phyloP scores from a whole-genome alignment of 345 rosid species.

The Eucalyptus melliodora region DNA sequence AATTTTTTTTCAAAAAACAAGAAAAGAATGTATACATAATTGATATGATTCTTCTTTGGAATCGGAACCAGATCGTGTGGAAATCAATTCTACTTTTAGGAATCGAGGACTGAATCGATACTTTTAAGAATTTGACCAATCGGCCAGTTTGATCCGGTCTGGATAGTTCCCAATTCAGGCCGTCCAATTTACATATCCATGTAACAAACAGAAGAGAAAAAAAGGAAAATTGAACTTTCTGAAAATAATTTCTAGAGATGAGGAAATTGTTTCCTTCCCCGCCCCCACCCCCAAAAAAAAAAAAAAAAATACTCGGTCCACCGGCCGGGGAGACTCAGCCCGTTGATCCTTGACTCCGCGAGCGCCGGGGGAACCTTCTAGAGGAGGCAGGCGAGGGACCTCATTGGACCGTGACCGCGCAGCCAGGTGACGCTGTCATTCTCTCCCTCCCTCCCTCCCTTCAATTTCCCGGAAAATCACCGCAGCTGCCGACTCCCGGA shows the following conservation, averaged over 20 bases:
- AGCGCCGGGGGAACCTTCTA: neutral
- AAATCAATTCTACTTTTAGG: accelerated
- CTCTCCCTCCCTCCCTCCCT: neutral
- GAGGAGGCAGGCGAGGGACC: neutral
- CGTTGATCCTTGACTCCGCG: neutral
- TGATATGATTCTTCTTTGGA: accelerated
- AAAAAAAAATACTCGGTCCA: neutral
- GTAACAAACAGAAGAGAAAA: neutral
- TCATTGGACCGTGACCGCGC: neutral
- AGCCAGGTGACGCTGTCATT: neutral
- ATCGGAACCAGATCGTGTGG: accelerated
- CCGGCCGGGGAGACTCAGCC: neutral
- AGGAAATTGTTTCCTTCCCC: neutral
- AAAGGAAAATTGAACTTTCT: neutral
- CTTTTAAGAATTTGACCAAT: accelerated
- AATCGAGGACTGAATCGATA: accelerated
- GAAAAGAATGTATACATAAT: too few species aligned
- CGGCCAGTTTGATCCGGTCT: accelerated
- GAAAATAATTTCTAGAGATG: neutral
- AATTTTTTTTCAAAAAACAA: too few species aligned
- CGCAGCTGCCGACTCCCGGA: neutral
- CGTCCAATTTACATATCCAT: accelerated
- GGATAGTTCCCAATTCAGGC: accelerated
- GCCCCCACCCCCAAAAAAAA: accelerated
- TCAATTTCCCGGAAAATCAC: neutral